These are phyloP conservation scores for Russula emetica DNA, from an alignment of 768 basidiomycete species.

Conservation along the genomic window DNA sequence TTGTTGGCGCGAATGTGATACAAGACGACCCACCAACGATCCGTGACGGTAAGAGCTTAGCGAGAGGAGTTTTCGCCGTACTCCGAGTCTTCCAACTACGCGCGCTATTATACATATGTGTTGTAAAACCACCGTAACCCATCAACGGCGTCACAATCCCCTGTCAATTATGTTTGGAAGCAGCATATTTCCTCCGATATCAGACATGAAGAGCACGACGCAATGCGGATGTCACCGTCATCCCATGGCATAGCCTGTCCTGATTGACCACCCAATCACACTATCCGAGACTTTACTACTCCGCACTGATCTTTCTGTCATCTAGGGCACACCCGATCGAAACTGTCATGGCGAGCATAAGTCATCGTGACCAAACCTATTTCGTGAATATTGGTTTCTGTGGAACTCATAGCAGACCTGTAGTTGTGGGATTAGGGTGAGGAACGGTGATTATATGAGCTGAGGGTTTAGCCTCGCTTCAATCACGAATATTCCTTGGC, in stretches of 20 bases:
- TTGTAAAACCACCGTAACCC: neutral
- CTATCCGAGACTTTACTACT: too few relatives aligned
- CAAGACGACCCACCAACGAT: neutral
- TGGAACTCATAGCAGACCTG: too few relatives aligned
- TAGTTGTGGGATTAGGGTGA: constrained; percentile 45
- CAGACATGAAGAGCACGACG: neutral
- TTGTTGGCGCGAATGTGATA: neutral
- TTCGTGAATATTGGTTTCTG: too few relatives aligned
- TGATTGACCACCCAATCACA: too few relatives aligned
- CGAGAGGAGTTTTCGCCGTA: neutral
- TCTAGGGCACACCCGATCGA: too few relatives aligned
- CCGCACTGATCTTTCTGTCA: too few relatives aligned
- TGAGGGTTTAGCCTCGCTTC: constrained; percentile 16
- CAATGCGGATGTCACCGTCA: neutral
- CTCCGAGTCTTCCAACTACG: neutral
- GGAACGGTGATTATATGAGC: constrained; percentile 27
- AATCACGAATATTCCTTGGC: constrained; percentile 49
- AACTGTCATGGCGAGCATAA: too few relatives aligned
- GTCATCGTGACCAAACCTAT: too few relatives aligned
- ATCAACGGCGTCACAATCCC: neutral
- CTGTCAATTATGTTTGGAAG: neutral
- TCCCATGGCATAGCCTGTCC: too few relatives aligned
- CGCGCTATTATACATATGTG: too few relatives aligned
- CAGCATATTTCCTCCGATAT: neutral
- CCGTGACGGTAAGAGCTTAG: neutral